A percentile compares a stretch with the other conserved stretches of the same genome.
Conservation (phyloP, 202 grass and related monocot genomes). For the Musa balbisiana region DNA sequence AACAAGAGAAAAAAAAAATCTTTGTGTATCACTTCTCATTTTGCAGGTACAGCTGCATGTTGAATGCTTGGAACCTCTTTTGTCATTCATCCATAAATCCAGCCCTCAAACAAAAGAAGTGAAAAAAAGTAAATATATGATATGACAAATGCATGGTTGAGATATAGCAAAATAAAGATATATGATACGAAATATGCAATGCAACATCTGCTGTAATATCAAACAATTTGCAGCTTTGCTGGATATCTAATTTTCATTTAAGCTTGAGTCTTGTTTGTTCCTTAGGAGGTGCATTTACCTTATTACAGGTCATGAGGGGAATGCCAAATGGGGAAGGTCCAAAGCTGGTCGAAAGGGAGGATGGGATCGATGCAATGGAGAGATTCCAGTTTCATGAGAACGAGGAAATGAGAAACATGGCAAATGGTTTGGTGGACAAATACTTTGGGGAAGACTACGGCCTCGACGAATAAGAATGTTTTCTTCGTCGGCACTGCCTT, state of each 20-base stretch:
- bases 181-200: background rate
- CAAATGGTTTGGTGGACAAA: constrained; percentile 75
- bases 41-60: background rate
- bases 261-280: background rate
- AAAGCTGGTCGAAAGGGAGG: constrained; percentile 69
- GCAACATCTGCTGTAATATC: background rate
- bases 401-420: constrained; percentile 81
- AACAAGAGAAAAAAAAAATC: background rate
- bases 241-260: background rate
- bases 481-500: background rate
- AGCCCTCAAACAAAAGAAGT: background rate
- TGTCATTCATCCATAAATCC: background rate
- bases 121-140: background rate
- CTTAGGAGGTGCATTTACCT: background rate
- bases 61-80: background rate
- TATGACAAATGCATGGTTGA: too few species aligned
- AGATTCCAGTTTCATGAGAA: constrained; percentile 99
- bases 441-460: constrained; percentile 90
- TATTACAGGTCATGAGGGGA: constrained; percentile 78
- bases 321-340: constrained; percentile 71
- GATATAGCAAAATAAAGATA: background rate
- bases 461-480: constrained; percentile 23
- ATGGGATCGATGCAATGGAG: constrained; percentile 89
- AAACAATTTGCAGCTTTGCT: background rate
- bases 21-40: background rate